Base-by-base conservation (phyloP, 495 filamentous ascomycete genomes). In the Sphaerosporella brunnea region DNA sequence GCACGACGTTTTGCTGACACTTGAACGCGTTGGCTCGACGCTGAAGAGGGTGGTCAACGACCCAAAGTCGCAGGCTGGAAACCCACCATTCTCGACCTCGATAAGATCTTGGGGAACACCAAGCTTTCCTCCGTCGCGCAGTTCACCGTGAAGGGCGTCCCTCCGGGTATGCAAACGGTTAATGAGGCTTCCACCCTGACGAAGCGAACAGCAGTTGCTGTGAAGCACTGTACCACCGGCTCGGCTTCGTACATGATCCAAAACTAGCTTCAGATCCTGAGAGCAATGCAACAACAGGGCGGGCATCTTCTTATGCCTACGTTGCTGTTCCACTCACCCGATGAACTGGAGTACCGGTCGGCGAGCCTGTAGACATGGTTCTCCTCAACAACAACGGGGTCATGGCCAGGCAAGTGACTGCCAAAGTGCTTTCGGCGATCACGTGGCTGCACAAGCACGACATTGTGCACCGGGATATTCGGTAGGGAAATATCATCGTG, bases 391-490 rank as follows among this genome's bases (percentile, higher is more conserved):
- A 45, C 2, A n/a, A 45, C 15, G 11, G 9, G 13, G 9, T n/a
- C 1, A 11, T 24, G 28, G 13, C 25, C 8, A 45, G 28, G 25
- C n/a, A 8, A 9, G 28, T 45, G 19, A 23, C 28, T 28, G 7
- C n/a, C 9, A 43, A 39, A 7, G 34, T 51, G n/a, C 35, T 51
- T 15, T 7, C 20, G 5, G 44, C 26, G n/a, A 16, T 51, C 2
- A 23, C n/a, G 4, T 51, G 49, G 44, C 44, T 51, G 2, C 49
- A 51, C 25, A 11, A 2, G 4, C 2, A 49, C 0, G 10, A 23
- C 21, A 30, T 37, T 37, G 32, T 51, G 9, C 44, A 51, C 23
- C 49, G 49, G 8, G 49, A 51, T 16, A 35, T 51, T 11, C 49
- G 49, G 1, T 51, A 35, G 49, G 49, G 37, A 9, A 51, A 51